Evolutionary conservation across 2,329 filamentous ascomycete genomes (phyloP), one percentile per base, ranked within the genome.

Genomic region (Colletotrichum kahawae): DNA sequence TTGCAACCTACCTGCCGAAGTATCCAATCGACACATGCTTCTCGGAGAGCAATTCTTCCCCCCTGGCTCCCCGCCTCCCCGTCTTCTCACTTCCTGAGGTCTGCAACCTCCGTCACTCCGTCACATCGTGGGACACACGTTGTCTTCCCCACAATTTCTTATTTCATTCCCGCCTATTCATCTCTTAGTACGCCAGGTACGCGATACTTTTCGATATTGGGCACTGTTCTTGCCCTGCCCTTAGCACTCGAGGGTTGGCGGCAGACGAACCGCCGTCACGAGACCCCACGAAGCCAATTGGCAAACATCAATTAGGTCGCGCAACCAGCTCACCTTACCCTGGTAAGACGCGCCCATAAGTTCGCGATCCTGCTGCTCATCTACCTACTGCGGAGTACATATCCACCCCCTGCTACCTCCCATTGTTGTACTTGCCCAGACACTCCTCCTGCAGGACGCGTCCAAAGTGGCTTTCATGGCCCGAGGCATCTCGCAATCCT

Each of bases 71-170:
- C 65, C 27, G 38, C 43, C 27, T 24, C 38, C 63, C 74, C 60
- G 33, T 65, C 70, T 48, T 68, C 69, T 67, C 70, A 48, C 65
- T 74, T 70, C 67, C 51, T 54, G 56, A 59, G 21, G 33, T 70
- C 70, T 62, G 60, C 38, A 66, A 56, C 56, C 54, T 66, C 74
- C 70, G 70, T 75, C 56, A 72, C 57, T 70, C 70, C 51, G 70
- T 75, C 63, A 72, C 57, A 57, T 64, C 70, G 69, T 59, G 70
- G 73, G 57, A 51, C 69, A 60, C 73, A 68, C 38, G 36, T 56
- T 69, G 56, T 13, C 57, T 72, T 64, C 73, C 73, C 73, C 73
- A 75, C 71, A 76, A 66, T 66, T 62, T 43, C 68, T 71, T 67
- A 67, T 63, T 71, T 54, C 62, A 63, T 67, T 76, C 60, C 62